These are phyloP conservation scores for Xerocomus subilludens DNA, from an alignment of 1,284 basidiomycete genomes.

Conservation along the genomic window DNA sequence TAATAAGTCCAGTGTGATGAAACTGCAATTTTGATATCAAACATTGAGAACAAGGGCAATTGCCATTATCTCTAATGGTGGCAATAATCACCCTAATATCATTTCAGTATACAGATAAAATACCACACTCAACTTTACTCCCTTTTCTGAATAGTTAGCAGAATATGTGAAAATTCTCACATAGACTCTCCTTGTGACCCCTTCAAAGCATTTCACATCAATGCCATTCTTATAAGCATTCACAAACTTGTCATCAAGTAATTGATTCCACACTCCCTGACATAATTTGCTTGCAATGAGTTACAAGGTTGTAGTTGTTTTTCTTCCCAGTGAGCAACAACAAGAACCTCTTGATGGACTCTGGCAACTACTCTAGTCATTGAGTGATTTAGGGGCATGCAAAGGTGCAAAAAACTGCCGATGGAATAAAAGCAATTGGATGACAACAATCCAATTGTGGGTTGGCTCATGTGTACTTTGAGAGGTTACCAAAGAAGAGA, in stretches of 20 bases:
- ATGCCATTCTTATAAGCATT: slow-evolving; percentile 4
- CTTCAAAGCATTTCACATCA: slow-evolving; percentile 11
- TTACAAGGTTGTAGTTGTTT: too few species aligned
- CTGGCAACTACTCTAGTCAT: background rate
- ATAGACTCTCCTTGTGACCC: background rate
- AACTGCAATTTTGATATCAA: slow-evolving; percentile 12
- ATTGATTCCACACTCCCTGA: background rate
- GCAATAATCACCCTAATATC: background rate
- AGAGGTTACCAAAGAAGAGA: slow-evolving; percentile 4
- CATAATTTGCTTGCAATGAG: too few species aligned
- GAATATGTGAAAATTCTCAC: slow-evolving; percentile 10
- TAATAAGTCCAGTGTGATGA: background rate
- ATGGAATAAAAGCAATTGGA: slow-evolving; percentile 18
- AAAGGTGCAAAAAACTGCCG: background rate
- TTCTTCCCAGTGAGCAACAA: too few species aligned
- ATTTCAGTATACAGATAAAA: too few species aligned
- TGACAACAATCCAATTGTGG: slow-evolving; percentile 17
- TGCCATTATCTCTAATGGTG: background rate
- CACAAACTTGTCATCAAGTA: background rate
- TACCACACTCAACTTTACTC: background rate
- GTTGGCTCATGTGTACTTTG: background rate
- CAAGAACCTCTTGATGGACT: slow-evolving; percentile 13
- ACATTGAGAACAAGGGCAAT: slow-evolving; percentile 13
- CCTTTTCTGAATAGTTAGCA: slow-evolving; percentile 24
- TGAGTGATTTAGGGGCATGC: too few species aligned